Base-by-base conservation (phyloP, 148 eudicot species). In the Oxyria digyna region DNA sequence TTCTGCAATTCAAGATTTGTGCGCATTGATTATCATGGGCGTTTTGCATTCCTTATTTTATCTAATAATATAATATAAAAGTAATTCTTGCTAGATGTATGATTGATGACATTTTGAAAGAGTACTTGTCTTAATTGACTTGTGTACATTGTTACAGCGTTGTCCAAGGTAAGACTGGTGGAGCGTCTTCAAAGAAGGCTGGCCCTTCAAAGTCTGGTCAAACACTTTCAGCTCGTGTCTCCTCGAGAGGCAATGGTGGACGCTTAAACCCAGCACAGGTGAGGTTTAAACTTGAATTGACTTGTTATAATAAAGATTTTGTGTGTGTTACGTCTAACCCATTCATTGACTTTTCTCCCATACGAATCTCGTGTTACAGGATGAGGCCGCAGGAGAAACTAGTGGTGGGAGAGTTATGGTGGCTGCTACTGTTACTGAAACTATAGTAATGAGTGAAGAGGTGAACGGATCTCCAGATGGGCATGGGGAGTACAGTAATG, bases 391-490 rank as follows among this genome's bases (percentile, higher is more conserved):
- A 49, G 84, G 72, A 13, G 87, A 75, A 69, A 72, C 71, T 9
- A 70, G 62, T 10, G 77, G 71, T 55, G 74, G 78, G 52, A 78
- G 74, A 45, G 79, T 37, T 6, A 23, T 71, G 64, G 79, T 77
- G n/a, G 50, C 75, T 31, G 72, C 76, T 62, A 77, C 80, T 72
- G 72, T 35, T 18, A 55, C 38, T 48, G 84, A 78, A 64, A 73
- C 68, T 38, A 75, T 67, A 68, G 75, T 42, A 29, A 17, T 76
- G 77, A 87, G 95, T 65, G 95, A 87, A 68, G 98, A 84, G 80
- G 90, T 85, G 55, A 82, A 71, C 72, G 94, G 82, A 72, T 84
- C 87, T 43, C 89, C 85, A 1, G 84, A 74, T 38, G 33, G 73
- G 62, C 70, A 43, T 15, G 74, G 64, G 33, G 82, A 71, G 24